These are phyloP conservation scores for Calcarisporium arbuscula DNA, from an alignment of 2,329 filamentous ascomycete genomes.

Conservation along the genomic window DNA sequence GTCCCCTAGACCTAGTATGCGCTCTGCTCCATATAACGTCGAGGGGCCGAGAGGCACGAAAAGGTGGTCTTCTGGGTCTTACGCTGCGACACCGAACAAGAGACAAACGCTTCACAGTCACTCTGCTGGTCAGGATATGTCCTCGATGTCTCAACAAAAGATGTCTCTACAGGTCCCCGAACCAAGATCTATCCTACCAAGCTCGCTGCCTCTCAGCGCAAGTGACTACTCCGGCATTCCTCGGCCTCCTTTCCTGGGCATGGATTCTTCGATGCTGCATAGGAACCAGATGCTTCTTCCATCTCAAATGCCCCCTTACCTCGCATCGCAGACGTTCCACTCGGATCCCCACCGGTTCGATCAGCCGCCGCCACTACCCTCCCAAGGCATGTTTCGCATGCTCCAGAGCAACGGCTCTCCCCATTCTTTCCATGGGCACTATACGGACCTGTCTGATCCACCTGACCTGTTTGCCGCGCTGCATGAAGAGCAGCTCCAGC, in stretches of 20 bases:
- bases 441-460: conserved; percentile 66
- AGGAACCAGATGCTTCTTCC: conserved; percentile 54
- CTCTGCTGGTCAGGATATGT: conserved; percentile 57
- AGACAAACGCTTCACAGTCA: conserved; percentile 48
- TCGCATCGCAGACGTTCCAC: conserved; percentile 30
- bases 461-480: conserved; percentile 73
- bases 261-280: conserved; percentile 43
- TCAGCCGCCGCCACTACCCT: conserved; percentile 56
- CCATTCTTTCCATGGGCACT: conserved; percentile 61
- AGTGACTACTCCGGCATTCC: conserved; percentile 49
- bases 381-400: conserved; percentile 66
- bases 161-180: conserved; percentile 14
- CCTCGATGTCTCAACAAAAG: conserved; percentile 50
- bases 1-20: conserved; percentile 60
- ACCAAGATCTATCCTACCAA: conserved; percentile 31
- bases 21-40: conserved; percentile 64
- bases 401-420: conserved; percentile 69
- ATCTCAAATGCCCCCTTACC: conserved; percentile 41
- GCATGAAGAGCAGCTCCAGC: conserved; percentile 65
- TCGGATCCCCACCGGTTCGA: conserved; percentile 49
- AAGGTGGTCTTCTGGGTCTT: conserved; percentile 74
- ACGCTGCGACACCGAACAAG: conserved; percentile 49
- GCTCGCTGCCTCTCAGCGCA: conserved; percentile 46
- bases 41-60: conserved; percentile 58
- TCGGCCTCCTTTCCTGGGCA: conserved; percentile 49